Base-by-base conservation (phyloP, 306 rosid genomes). In the Vigna trinervia region DNA sequence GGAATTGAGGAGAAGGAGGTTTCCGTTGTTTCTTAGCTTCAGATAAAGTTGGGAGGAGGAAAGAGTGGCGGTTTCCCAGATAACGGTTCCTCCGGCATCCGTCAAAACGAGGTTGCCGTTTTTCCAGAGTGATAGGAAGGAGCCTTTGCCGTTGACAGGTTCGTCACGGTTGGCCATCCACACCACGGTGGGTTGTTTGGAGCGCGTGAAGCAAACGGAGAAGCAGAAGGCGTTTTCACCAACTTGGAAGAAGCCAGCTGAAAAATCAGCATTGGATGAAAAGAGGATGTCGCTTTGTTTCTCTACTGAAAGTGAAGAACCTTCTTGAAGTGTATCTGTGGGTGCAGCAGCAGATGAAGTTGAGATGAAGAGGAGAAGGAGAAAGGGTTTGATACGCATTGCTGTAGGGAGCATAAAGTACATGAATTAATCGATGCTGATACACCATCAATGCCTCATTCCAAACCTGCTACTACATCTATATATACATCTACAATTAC, bases 101-200 rank as follows among this genome's bases (percentile, higher is more conserved):
- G 28, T 72, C 38, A 89, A 43, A 26, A 87, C 56, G 22, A 91
- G 84, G n/a, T 86, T 79, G 5, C 92, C 88, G n/a, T 81, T 45
- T 32, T 72, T 81, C 2, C 19, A 63, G 50, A 91, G 83, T 1
- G 81, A 48, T 6, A 91, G 67, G 56, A 43, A 46, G 1, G 93
- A 89, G 57, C 30, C 48, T 85, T 75, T 82, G 1, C 89, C 90
- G 11, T 90, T 87, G 1, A 87, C 89, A 0, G 89, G 93, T 7
- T 52, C 20, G 74, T 87, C 87, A 0, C 93, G 81, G 28, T 89
- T 89, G 0, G 93, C 93, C 84, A 75, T 86, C 96, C 93, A 91
- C 30, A 87, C 80, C 3, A 87, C 41, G 52, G 88, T 81, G 22
- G 66, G 87, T 61, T 61, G 41, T 15, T 82, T 19, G 28, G 84